Percentiles rank a stretch among this genome's conserved stretches.
Evolutionary conservation across 2,329 filamentous ascomycete genomes (phyloP).

Genomic region (Aspergillus sp.): DNA sequence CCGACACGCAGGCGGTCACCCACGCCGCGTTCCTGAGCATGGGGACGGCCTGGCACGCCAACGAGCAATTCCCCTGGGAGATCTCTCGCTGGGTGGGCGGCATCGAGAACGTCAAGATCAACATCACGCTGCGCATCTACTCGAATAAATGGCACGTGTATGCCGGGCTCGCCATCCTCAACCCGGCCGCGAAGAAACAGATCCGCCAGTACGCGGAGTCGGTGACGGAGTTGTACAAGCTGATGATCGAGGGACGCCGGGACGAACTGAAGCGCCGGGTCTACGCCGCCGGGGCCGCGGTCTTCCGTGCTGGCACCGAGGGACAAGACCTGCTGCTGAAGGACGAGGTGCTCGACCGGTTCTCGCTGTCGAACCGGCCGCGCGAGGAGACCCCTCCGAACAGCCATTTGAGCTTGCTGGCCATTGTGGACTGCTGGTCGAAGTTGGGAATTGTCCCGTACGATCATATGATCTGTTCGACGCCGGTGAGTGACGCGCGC

Average conservation of each 20-base stretch:
- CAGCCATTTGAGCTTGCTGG: conserved; percentile 88
- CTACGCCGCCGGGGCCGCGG: conserved; percentile 72
- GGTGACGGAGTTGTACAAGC: conserved; percentile 91
- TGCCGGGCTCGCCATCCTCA: conserved; percentile 92
- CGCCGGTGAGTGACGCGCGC: conserved; percentile 72
- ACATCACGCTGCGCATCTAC: conserved; percentile 95
- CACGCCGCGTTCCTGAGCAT: conserved; percentile 96
- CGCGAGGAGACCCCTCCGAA: conserved; percentile 70
- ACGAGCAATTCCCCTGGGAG: conserved; percentile 96
- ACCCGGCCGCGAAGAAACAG: conserved; percentile 86
- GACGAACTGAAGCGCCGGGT: conserved; percentile 73
- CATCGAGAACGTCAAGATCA: conserved; percentile 99
- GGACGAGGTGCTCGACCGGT: conserved; percentile 82
- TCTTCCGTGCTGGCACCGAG: conserved; percentile 56
- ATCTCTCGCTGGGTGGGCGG: conserved; percentile 92
- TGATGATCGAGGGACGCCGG: conserved; percentile 85
- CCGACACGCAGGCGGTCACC: conserved; percentile 96
- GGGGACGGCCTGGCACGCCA: conserved; percentile 96
- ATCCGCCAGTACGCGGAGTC: conserved; percentile 91
- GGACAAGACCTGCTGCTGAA: conserved; percentile 67
- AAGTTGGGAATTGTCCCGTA: conserved; percentile 91
- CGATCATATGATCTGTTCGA: conserved; percentile 99
- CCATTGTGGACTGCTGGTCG: conserved; percentile 99
- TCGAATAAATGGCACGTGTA: conserved; percentile 99
- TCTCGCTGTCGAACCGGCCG: conserved; percentile 72